Evolutionary conservation across 2,329 filamentous ascomycete genomes (phyloP), one percentile per base, ranked within the genome.

Genomic region (Colletotrichum musicola): DNA sequence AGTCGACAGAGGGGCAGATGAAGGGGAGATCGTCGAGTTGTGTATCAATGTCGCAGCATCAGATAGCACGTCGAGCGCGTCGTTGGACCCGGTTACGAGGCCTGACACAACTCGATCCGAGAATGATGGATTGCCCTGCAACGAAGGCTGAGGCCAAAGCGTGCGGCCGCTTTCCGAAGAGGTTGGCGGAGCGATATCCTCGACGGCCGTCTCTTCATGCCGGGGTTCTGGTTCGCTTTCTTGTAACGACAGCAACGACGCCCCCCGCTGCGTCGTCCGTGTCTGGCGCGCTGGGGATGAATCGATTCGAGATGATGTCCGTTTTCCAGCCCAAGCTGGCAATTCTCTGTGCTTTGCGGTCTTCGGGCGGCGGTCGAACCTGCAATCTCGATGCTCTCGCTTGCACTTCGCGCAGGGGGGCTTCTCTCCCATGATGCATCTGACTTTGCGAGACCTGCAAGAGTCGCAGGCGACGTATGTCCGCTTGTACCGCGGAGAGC

Each of bases 321-420:
- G 2, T 1, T 25, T 18, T 25, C 14, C 47, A 4, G 56, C 54
- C 67, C 67, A 69, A 38, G 42, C 47, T 9, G 68, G 68, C 12
- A 60, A 22, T 18, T 70, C 64, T 54, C 68, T 61, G 22, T 68
- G 60, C 27, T 68, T 68, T 7, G 55, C 35, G 9, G 60, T 61
- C 42, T 47, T 70, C 1, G 58, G 54, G 12, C 64, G 64, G 16
- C 50, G 58, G 22, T 68, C 64, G 25, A 68, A 68, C 27, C 55
- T 40, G 40, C 68, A 70, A n/a, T 64, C 64, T 27, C 68, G 68
- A 40, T 70, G 68, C 18, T 70, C 68, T 22, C 68, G 47, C 30
- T 51, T 50, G 50, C 68, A 70, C 25, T 70, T 70, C n/a, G 55
- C 54, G 60, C 68, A 70, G 35, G 68, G 68, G 5, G 68, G 68